A percentile compares a stretch with the other conserved stretches of the same genome.
These are phyloP conservation scores for Drechslerella dactyloides DNA, from an alignment of 2,329 filamentous ascomycete species.

Conservation along the genomic window DNA sequence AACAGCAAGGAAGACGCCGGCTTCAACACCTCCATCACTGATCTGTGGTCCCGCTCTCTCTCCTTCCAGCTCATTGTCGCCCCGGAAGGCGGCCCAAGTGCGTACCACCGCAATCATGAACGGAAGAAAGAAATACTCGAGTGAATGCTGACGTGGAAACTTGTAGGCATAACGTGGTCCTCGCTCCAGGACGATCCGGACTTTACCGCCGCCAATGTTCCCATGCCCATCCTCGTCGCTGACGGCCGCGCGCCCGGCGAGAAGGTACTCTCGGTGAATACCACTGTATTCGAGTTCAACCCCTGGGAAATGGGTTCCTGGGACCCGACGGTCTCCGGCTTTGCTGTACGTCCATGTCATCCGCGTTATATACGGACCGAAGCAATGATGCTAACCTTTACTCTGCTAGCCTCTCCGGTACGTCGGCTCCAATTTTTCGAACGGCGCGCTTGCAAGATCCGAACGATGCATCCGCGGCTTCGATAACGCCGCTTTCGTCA, in stretches of 20 bases:
- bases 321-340: constrained; percentile 74
- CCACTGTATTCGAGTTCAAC: constrained; percentile 78
- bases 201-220: constrained; percentile 69
- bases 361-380: constrained; percentile 69
- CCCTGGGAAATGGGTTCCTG: constrained; percentile 80
- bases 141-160: neutral
- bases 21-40: constrained; percentile 76
- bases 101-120: constrained; percentile 81
- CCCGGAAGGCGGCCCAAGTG: constrained; percentile 59
- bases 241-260: constrained; percentile 71
- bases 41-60: constrained; percentile 70
- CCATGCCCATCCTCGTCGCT: constrained; percentile 75
- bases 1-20: constrained; percentile 68
- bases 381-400: constrained; percentile 65
- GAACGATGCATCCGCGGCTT: constrained; percentile 74
- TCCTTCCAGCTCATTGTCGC: constrained; percentile 36
- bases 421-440: constrained; percentile 74
- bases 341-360: constrained; percentile 57
- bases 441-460: constrained; percentile 64
- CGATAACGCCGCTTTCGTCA: constrained; percentile 80
- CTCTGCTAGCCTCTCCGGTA: constrained; percentile 68
- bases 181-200: constrained; percentile 71
- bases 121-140: constrained; percentile 58
- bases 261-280: constrained; percentile 69
- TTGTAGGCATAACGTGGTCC: constrained; percentile 73